Evolutionary conservation across 2,329 filamentous ascomycete genomes (phyloP).

Genomic region (Trichoderma asperellum): DNA sequence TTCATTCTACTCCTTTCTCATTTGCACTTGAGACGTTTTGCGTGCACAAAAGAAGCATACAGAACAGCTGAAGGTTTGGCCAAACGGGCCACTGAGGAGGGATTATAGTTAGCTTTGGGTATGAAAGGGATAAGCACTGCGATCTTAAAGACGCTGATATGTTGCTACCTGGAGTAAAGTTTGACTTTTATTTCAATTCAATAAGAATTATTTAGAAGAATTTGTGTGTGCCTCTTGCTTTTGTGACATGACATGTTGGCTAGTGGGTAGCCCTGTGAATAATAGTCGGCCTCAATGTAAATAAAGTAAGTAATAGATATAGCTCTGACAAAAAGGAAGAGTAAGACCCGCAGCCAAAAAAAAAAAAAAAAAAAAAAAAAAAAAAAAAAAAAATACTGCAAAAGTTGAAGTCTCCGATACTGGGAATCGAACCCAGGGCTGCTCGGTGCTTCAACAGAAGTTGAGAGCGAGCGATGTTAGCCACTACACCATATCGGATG

Average conservation of each 20-base stretch:
- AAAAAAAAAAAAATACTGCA: neutral
- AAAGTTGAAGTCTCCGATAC: constrained; percentile 37
- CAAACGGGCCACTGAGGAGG: neutral
- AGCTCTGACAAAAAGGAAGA: neutral
- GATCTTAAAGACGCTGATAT: neutral
- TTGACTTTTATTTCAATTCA: constrained; percentile 20
- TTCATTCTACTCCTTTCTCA: neutral
- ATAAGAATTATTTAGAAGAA: constrained; percentile 25
- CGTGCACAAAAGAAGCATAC: neutral
- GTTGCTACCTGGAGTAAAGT: constrained; percentile 15
- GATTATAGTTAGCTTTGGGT: constrained; percentile 11
- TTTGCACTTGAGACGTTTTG: constrained; percentile 3
- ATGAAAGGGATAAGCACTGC: neutral
- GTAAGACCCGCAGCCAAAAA: neutral
- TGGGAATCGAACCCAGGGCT: constrained; percentile 45
- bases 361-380: neutral
- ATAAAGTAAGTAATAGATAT: neutral
- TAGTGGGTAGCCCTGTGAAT: neutral
- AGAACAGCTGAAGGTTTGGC: neutral
- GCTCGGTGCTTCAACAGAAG: constrained; percentile 35
- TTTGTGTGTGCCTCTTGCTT: neutral
- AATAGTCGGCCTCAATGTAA: neutral
- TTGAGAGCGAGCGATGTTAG: constrained; percentile 45
- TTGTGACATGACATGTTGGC: neutral
- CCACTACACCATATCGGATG: constrained; percentile 45